A percentile compares a stretch with the other conserved stretches of the same genome.
phyloP scores from a whole-genome alignment of 2,329 filamentous ascomycete genomes.

The Phialophora verrucosa region DNA sequence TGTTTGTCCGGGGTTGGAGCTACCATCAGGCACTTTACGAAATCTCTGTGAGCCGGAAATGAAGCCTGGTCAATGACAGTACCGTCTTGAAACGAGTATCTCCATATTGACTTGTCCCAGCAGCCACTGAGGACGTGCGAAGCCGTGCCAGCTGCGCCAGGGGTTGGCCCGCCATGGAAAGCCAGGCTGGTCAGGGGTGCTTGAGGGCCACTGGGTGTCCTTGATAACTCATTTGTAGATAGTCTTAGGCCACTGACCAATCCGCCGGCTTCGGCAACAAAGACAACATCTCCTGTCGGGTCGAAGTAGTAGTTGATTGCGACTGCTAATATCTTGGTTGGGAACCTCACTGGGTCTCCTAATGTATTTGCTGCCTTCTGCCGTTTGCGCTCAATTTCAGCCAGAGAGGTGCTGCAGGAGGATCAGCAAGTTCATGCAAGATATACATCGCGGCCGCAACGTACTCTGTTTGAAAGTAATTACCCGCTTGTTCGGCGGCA shows the following conservation, averaged over 20 bases:
- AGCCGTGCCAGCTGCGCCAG: conserved; percentile 44
- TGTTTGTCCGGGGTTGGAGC: conserved; percentile 63
- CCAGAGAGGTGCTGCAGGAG: conserved; percentile 53
- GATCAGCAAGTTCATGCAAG: conserved; percentile 36
- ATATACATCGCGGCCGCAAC: conserved; percentile 42
- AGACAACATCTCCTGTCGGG: conserved; percentile 57
- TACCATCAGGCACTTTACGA: conserved; percentile 80
- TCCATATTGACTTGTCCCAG: conserved; percentile 94
- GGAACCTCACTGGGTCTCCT: conserved; percentile 78
- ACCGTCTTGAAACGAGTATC: conserved; percentile 77
- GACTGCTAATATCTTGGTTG: conserved; percentile 84
- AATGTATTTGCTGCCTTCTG: conserved; percentile 79
- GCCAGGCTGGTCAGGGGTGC: conserved; percentile 81
- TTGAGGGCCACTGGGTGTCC: conserved; percentile 71
- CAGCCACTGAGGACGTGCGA: conserved; percentile 78
- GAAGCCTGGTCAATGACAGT: conserved; percentile 43
- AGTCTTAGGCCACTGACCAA: conserved; percentile 68
- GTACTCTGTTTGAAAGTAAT: conserved; percentile 94
- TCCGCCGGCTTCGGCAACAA: conserved; percentile 87
- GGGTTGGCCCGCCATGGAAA: conserved; percentile 55
- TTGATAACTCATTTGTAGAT: conserved; percentile 34
- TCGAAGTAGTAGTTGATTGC: conserved; percentile 32
- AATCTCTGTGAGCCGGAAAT: conserved; percentile 61
- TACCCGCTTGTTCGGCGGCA: conserved; percentile 70
- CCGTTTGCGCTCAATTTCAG: conserved; percentile 66